Percentiles rank a stretch among this genome's conserved stretches.
phyloP scores from a whole-genome alignment of 441 rosid genomes.

The Populus tomentosa region DNA sequence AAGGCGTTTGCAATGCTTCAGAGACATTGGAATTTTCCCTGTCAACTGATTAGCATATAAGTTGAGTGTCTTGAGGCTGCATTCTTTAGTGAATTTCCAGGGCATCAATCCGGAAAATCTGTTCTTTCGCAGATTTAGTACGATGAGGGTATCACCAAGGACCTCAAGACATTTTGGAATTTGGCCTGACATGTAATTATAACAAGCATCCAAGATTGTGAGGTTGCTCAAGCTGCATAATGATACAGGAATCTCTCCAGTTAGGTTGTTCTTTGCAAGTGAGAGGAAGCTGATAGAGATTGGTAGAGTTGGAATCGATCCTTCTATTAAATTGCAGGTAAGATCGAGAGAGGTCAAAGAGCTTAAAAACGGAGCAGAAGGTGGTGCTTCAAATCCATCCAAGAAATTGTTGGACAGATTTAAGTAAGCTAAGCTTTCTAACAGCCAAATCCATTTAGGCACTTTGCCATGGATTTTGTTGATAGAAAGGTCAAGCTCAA shows the following conservation, averaged over 20 bases:
- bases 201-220: not conserved
- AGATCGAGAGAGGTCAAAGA: not conserved
- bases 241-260: slow-evolving; percentile 1
- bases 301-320: slow-evolving; percentile 8
- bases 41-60: not conserved
- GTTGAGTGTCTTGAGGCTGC: not conserved
- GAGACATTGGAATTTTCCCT: not conserved
- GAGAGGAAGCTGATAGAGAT: not conserved
- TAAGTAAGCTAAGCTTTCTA: not conserved
- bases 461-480: slow-evolving; percentile 5
- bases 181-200: not conserved
- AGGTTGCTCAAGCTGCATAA: not conserved
- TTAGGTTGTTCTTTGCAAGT: not conserved
- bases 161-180: not conserved
- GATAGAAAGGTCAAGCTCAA: slow-evolving; percentile 19
- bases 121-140: not conserved
- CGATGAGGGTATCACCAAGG: not conserved
- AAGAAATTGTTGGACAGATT: not conserved
- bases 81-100: not conserved
- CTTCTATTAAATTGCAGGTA: slow-evolving; percentile 3
- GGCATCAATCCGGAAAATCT: not conserved
- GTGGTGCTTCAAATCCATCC: not conserved
- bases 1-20: not conserved
- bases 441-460: not conserved
- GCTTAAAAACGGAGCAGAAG: not conserved